Evolutionary conservation across 2,329 filamentous ascomycete species (phyloP).

Genomic region (Arthrobotrys conoides): DNA sequence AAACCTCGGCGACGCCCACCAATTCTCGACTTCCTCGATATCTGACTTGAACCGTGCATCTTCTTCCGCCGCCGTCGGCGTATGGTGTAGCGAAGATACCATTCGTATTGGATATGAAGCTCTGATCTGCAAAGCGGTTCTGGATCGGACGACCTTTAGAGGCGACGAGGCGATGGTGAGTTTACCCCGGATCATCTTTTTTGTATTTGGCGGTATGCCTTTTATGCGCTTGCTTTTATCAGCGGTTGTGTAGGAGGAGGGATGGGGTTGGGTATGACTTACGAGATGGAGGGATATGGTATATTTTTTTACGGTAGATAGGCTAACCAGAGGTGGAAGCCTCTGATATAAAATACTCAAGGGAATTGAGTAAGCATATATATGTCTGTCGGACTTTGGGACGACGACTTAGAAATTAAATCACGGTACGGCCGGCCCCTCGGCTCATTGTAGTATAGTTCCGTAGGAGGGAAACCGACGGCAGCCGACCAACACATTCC

Average conservation of each 20-base stretch:
- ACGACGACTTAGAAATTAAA: conserved; percentile 31
- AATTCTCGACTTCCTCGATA: conserved; percentile 85
- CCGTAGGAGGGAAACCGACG: conserved; percentile 45
- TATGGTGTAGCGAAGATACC: conserved; percentile 61
- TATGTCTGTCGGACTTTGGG: neutral
- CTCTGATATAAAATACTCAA: conserved; percentile 12
- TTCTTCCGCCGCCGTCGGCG: conserved; percentile 70
- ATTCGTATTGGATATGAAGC: conserved; percentile 34
- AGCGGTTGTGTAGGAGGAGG: neutral
- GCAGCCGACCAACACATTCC: conserved; percentile 47
- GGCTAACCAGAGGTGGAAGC: conserved; percentile 3
- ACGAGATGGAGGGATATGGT: neutral
- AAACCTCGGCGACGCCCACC: conserved; percentile 90
- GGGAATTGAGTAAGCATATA: conserved; percentile 11
- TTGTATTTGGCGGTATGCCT: neutral
- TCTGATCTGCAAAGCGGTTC: conserved; percentile 14
- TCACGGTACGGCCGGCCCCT: conserved; percentile 43
- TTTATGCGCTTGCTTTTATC: no score
- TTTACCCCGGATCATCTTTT: conserved; percentile 42
- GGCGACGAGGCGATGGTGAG: conserved; percentile 38
- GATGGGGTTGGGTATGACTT: neutral
- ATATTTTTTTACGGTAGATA: neutral
- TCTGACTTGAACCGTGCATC: conserved; percentile 88
- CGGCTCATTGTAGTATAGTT: conserved; percentile 25
- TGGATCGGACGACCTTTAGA: conserved; percentile 40